A percentile compares a stretch with the other conserved stretches of the same genome.
Conservation (phyloP, 2,329 filamentous ascomycete species). For the Colletotrichum sublineola region DNA sequence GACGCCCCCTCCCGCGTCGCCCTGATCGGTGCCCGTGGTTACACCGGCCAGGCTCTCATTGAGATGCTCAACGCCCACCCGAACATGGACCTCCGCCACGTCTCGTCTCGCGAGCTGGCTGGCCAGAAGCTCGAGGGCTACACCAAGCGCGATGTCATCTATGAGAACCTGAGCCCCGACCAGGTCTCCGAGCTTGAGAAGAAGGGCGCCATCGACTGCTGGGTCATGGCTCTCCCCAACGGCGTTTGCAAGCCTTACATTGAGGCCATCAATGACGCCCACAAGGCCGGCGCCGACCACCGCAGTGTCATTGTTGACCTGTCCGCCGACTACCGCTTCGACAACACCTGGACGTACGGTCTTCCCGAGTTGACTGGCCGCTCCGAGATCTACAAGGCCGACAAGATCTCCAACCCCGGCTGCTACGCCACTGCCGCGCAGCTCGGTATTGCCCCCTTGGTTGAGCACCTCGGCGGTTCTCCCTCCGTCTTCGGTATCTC, state of each 20-base stretch:
- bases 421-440: conserved; percentile 97
- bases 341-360: conserved; percentile 87
- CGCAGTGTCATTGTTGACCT: conserved; percentile 89
- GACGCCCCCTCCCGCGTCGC: conserved; percentile 83
- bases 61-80: conserved; percentile 89
- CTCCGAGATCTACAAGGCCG: conserved; percentile 80
- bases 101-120: conserved; percentile 91
- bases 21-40: conserved; percentile 91
- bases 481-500: conserved; percentile 92
- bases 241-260: conserved; percentile 95
- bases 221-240: conserved; percentile 98
- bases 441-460: conserved; percentile 85
- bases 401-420: conserved; percentile 90
- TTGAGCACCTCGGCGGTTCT: conserved; percentile 80
- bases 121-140: conserved; percentile 92
- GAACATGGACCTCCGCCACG: conserved; percentile 88
- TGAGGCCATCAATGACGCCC: conserved; percentile 83
- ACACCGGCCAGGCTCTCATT: conserved; percentile 93
- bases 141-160: conserved; percentile 89
- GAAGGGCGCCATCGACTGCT: conserved; percentile 89
- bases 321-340: conserved; percentile 96
- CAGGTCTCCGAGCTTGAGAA: conserved; percentile 89
- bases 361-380: conserved; percentile 88
- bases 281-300: conserved; percentile 62
- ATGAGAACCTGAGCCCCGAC: conserved; percentile 90